These are phyloP conservation scores for Furcasterigmium sp. DNA, from an alignment of 2,329 filamentous ascomycete species.

Conservation along the genomic window DNA sequence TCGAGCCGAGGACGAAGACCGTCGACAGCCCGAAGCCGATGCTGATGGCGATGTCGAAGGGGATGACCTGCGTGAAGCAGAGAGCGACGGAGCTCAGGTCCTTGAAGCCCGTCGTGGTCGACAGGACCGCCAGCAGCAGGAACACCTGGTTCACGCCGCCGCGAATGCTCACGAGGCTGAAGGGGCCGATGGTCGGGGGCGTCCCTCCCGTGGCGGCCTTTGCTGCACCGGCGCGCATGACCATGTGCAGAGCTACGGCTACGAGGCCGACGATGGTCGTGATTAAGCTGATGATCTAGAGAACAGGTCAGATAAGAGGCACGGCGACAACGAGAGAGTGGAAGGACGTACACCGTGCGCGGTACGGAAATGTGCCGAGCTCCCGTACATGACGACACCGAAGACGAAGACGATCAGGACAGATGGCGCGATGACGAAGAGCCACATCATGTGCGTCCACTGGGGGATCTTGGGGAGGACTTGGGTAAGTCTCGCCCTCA, in stretches of 20 bases:
- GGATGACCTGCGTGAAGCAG: conserved; percentile 19
- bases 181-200: neutral
- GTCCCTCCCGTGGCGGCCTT: conserved; percentile 9
- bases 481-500: conserved; percentile 14
- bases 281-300: conserved; percentile 21
- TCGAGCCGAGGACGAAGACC: conserved; percentile 16
- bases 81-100: conserved; percentile 20
- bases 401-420: conserved; percentile 19
- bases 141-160: conserved; percentile 19
- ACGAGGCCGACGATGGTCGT: conserved; percentile 17
- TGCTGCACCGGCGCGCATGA: conserved; percentile 5
- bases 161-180: conserved; percentile 9
- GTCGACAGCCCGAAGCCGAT: conserved; percentile 17
- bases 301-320: neutral
- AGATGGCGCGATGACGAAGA: conserved; percentile 18
- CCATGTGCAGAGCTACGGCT: conserved; percentile 17
- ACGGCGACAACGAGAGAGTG: neutral
- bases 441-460: conserved; percentile 18
- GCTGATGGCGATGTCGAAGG: conserved; percentile 18
- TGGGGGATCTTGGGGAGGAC: conserved; percentile 16
- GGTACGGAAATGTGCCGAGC: conserved; percentile 19
- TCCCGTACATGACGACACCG: conserved; percentile 16
- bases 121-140: conserved; percentile 14
- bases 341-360: conserved; percentile 22
- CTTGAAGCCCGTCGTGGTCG: conserved; percentile 20